Conservation (phyloP, 352 stramenopile genomes). For the Phytophthora cactorum region DNA sequence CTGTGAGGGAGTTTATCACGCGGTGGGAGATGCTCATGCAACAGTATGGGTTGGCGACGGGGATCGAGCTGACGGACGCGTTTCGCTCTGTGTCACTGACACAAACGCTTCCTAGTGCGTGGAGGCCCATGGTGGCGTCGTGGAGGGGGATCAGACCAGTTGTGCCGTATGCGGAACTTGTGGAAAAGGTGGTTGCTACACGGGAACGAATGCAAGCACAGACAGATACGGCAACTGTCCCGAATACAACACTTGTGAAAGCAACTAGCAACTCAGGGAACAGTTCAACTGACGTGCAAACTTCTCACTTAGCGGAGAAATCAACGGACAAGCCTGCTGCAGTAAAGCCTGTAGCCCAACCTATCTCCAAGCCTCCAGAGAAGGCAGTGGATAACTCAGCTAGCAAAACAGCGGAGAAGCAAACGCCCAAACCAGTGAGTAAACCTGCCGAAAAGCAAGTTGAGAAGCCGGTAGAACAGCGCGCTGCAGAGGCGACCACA, state of each 20-base stretch:
- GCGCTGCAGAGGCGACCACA: conserved; percentile 5
- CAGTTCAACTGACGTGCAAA: conserved; percentile 12
- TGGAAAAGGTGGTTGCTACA: conserved; percentile 41
- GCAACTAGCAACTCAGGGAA: background rate
- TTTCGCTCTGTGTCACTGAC: conserved; percentile 47
- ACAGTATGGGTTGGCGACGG: conserved; percentile 45
- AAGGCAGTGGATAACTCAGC: conserved; percentile 1
- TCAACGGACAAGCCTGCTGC: conserved; percentile 7
- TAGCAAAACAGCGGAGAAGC: background rate
- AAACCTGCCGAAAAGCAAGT: conserved; percentile 4
- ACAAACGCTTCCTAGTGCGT: conserved; percentile 41
- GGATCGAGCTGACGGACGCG: conserved; percentile 47
- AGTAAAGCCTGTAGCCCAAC: conserved; percentile 12
- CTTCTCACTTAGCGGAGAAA: conserved; percentile 3
- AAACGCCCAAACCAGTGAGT: conserved; percentile 2
- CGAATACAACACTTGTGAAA: conserved; percentile 6
- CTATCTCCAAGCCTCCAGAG: background rate
- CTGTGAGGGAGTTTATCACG: conserved; percentile 44
- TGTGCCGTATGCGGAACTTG: conserved; percentile 49
- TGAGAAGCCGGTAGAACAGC: conserved; percentile 18
- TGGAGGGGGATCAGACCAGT: conserved; percentile 48
- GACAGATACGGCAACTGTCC: conserved; percentile 14
- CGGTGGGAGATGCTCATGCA: conserved; percentile 49
- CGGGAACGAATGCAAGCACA: conserved; percentile 29
- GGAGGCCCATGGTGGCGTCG: conserved; percentile 32